Evolutionary conservation across 345 rosid genomes (phyloP).

Genomic region (Gossypium stocksii): DNA sequence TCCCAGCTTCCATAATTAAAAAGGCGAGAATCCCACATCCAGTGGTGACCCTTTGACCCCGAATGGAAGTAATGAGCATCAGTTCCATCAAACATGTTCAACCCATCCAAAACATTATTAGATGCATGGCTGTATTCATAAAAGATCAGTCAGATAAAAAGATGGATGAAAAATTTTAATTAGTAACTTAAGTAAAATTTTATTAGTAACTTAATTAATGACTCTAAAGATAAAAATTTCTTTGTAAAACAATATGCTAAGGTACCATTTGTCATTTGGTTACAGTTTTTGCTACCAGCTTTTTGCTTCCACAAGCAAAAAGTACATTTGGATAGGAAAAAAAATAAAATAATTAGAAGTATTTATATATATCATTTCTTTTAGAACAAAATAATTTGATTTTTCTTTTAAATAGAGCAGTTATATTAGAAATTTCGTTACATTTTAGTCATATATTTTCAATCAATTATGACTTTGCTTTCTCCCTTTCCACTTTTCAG

Average conservation of each 20-base stretch:
- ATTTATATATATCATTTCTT: background rate
- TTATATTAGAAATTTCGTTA: background rate
- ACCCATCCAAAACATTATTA: constrained; percentile 83
- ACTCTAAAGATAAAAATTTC: background rate
- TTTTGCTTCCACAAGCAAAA: background rate
- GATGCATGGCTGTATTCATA: constrained; percentile 72
- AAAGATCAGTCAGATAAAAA: constrained; percentile 17
- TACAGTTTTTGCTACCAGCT: background rate
- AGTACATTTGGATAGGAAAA: background rate
- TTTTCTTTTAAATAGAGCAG: background rate
- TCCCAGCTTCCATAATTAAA: constrained; percentile 98
- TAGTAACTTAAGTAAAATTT: no score
- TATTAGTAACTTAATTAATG: background rate
- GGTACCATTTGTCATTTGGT: background rate
- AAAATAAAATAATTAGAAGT: background rate
- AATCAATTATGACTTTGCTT: background rate
- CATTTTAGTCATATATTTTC: background rate
- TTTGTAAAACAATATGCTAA: background rate
- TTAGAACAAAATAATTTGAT: background rate
- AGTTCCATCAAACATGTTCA: constrained; percentile 96
- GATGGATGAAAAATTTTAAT: background rate
- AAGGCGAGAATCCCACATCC: constrained; percentile 99
- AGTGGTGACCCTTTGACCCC: constrained; percentile 79
- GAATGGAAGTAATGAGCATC: constrained; percentile 88
- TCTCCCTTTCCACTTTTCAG: background rate